Conservation (phyloP, 306 rosid genomes). For the Purshia tridentata region DNA sequence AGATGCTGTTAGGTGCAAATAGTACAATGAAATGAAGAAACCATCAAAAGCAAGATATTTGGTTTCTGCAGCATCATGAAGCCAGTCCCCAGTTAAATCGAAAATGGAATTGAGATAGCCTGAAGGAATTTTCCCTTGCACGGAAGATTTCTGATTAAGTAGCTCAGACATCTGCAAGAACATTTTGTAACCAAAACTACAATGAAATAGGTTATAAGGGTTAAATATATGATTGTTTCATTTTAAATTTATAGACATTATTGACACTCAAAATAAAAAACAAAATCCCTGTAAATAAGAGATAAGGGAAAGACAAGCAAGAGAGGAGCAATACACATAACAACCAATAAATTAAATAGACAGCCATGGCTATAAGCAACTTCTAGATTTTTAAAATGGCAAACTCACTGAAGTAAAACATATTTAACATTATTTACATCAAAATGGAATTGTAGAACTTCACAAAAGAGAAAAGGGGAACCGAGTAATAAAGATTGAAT, state of each 20-base stretch:
- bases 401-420: neutral
- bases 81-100: slow-evolving; percentile 83
- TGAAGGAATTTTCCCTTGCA: slow-evolving; percentile 93
- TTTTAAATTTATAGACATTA: neutral
- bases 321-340: neutral
- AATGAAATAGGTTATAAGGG: slow-evolving; percentile 16
- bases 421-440: neutral
- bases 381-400: neutral
- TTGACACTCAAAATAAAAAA: neutral
- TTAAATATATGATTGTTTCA: neutral
- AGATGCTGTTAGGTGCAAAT: slow-evolving; percentile 75
- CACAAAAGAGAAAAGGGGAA: neutral
- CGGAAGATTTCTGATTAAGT: slow-evolving; percentile 76
- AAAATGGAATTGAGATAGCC: slow-evolving; percentile 87
- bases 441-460: neutral
- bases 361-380: neutral
- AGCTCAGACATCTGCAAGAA: slow-evolving; percentile 88
- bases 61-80: slow-evolving; percentile 74
- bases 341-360: neutral
- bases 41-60: slow-evolving; percentile 87
- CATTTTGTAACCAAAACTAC: slow-evolving; percentile 20
- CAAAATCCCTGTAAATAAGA: neutral
- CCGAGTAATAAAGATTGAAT: neutral
- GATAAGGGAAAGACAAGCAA: neutral
- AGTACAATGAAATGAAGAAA: slow-evolving; percentile 73